These are phyloP conservation scores for Nothomitra cinnamomea DNA, from an alignment of 2,329 filamentous ascomycete species.

Conservation along the genomic window DNA sequence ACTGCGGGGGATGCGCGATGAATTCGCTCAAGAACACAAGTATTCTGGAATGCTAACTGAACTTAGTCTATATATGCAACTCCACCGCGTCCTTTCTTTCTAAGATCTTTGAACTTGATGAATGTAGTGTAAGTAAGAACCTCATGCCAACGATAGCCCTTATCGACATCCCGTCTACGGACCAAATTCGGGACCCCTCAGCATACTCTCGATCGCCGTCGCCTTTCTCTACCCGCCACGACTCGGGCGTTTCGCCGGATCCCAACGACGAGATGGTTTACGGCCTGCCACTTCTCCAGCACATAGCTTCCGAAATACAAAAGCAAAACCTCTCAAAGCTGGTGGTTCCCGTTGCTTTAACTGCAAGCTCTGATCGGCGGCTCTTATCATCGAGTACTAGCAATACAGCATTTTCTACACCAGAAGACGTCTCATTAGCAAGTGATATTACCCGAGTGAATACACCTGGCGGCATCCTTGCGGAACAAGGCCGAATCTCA, in stretches of 20 bases:
- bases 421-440: background rate
- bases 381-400: constrained; percentile 9
- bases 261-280: constrained; percentile 12
- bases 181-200: constrained; percentile 19
- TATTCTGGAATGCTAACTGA: constrained; percentile 4
- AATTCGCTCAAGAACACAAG: background rate
- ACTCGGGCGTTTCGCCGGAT: constrained; percentile 12
- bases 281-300: constrained; percentile 14
- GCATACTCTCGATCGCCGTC: constrained; percentile 11
- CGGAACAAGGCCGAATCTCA: constrained; percentile 39
- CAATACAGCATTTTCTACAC: background rate
- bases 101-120: constrained; percentile 34
- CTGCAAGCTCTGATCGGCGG: constrained; percentile 16
- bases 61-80: constrained; percentile 34
- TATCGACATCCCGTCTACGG: constrained; percentile 30
- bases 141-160: constrained; percentile 38
- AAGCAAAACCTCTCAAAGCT: constrained; percentile 10
- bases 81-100: constrained; percentile 34
- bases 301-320: constrained; percentile 8
- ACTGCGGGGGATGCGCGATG: background rate
- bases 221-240: constrained; percentile 14
- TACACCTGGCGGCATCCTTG: constrained; percentile 16
- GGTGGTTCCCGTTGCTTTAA: constrained; percentile 28
- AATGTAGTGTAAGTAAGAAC: constrained; percentile 24
- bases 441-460: constrained; percentile 3